A percentile compares a stretch with the other conserved stretches of the same genome.
These are phyloP conservation scores for Coniochaeta sp. DNA, from an alignment of 2,329 filamentous ascomycete species.

Conservation along the genomic window DNA sequence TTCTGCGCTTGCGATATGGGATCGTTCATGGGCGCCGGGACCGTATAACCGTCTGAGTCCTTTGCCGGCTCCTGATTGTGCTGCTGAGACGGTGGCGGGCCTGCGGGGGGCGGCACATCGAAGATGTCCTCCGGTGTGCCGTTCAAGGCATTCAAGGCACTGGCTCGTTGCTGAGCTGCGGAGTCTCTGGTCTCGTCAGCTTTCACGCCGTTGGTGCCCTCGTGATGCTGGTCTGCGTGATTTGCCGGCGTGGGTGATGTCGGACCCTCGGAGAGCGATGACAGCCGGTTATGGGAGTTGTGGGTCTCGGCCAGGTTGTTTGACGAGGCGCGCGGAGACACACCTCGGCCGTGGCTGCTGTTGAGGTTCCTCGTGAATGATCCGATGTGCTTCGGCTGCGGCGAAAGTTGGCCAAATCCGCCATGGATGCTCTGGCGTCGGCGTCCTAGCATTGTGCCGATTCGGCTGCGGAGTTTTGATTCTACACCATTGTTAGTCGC, in stretches of 20 bases:
- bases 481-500: too few species aligned
- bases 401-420: conserved; percentile 51
- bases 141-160: conserved; percentile 37
- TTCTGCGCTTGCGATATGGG: conserved; percentile 66
- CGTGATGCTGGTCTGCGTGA: conserved; percentile 26
- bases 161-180: not conserved
- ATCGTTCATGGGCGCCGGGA: conserved; percentile 58
- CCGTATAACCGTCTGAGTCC: conserved; percentile 69
- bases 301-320: conserved; percentile 52
- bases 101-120: conserved; percentile 44
- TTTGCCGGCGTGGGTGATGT: conserved; percentile 27
- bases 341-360: conserved; percentile 53
- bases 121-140: conserved; percentile 41
- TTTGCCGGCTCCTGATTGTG: conserved; percentile 38
- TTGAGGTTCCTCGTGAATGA: conserved; percentile 56
- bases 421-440: conserved; percentile 61
- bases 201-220: conserved; percentile 38
- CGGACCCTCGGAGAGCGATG: conserved; percentile 51
- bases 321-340: conserved; percentile 53
- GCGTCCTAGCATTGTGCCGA: conserved; percentile 63
- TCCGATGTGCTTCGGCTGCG: conserved; percentile 40
- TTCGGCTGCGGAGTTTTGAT: conserved; percentile 52
- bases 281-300: conserved; percentile 44
- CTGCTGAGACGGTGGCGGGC: conserved; percentile 42
- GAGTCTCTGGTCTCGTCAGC: conserved; percentile 25